A percentile compares a stretch with the other conserved stretches of the same genome.
phyloP scores from a whole-genome alignment of 2,329 filamentous ascomycete genomes.

The Neonectria magnoliae region DNA sequence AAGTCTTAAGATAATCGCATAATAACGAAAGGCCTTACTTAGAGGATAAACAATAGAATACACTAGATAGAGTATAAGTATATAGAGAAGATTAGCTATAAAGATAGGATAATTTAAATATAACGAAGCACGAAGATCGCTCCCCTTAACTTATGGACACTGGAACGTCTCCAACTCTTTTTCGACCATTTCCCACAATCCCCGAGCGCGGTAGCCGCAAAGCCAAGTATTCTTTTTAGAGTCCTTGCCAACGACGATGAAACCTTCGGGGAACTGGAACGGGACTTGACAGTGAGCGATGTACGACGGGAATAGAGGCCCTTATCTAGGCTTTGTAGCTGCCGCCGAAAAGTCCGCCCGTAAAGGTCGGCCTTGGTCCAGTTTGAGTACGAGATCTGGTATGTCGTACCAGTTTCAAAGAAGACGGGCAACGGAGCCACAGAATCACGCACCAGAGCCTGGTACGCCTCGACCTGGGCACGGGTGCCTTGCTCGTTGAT shows the following conservation, averaged over 20 bases:
- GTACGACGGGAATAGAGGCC: conserved; percentile 5
- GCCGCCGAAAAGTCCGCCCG: conserved; percentile 8
- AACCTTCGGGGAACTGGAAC: conserved; percentile 22
- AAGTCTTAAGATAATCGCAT: too few relatives aligned
- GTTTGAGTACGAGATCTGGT: conserved; percentile 14
- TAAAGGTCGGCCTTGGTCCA: conserved; percentile 12
- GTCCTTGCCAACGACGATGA: conserved; percentile 16
- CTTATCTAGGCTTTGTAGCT: not conserved
- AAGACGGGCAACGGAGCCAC: conserved; percentile 9
- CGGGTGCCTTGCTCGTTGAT: conserved; percentile 18
- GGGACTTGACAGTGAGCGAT: conserved; percentile 19
- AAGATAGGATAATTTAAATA: too few relatives aligned
- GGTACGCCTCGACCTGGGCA: conserved; percentile 22
- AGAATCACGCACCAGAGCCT: conserved; percentile 21
- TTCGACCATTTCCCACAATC: conserved; percentile 21
- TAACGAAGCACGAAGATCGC: too few relatives aligned
- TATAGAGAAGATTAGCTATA: too few relatives aligned
- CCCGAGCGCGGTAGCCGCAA: conserved; percentile 20
- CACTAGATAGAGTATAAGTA: too few relatives aligned
- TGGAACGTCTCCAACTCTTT: conserved; percentile 7
- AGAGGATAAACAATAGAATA: too few relatives aligned
- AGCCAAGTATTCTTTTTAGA: conserved; percentile 23
- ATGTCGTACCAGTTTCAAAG: conserved; percentile 4
- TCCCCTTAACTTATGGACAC: not conserved
- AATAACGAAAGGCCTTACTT: too few relatives aligned